phyloP scores from a whole-genome alignment of 768 basidiomycete species.

The Boletus speciosus region DNA sequence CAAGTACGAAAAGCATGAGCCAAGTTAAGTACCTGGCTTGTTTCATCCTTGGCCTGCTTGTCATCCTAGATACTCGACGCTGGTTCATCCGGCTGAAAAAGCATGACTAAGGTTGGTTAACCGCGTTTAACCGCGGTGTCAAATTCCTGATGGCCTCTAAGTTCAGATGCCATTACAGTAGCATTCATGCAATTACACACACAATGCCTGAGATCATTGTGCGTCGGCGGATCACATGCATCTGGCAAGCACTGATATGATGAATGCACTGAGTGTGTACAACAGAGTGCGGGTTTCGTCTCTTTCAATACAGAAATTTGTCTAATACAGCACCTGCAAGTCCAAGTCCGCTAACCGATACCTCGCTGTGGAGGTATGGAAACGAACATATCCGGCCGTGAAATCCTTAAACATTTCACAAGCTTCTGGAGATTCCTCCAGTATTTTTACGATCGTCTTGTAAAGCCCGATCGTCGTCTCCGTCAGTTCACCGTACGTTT shows the following conservation, averaged over 20 bases:
- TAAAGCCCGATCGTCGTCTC: slow-evolving; percentile 22
- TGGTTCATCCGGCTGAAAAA: too few relatives aligned
- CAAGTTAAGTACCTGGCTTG: too few relatives aligned
- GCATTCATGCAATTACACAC: too few relatives aligned
- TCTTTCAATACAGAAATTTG: not conserved
- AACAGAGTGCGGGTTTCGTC: not conserved
- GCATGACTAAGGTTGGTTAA: too few relatives aligned
- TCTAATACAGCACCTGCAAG: not conserved
- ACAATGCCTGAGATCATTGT: too few relatives aligned
- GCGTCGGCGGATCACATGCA: too few relatives aligned
- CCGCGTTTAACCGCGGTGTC: too few relatives aligned
- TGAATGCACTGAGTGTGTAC: not conserved
- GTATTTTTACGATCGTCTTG: slow-evolving; percentile 21
- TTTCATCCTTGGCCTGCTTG: too few relatives aligned
- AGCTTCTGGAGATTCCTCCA: slow-evolving; percentile 14
- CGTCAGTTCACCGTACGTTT: slow-evolving; percentile 10
- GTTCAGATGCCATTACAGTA: too few relatives aligned
- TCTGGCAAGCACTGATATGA: not conserved
- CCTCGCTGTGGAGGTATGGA: slow-evolving; percentile 25
- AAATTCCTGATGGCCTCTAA: too few relatives aligned
- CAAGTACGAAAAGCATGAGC: too few relatives aligned
- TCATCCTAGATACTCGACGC: too few relatives aligned
- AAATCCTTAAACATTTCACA: slow-evolving; percentile 16
- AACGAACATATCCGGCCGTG: slow-evolving; percentile 23
- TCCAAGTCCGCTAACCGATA: slow-evolving; percentile 24